A percentile compares a stretch with the other conserved stretches of the same genome.
These are phyloP conservation scores for Claviceps spartinae DNA, from an alignment of 2,329 filamentous ascomycete genomes.

Conservation along the genomic window DNA sequence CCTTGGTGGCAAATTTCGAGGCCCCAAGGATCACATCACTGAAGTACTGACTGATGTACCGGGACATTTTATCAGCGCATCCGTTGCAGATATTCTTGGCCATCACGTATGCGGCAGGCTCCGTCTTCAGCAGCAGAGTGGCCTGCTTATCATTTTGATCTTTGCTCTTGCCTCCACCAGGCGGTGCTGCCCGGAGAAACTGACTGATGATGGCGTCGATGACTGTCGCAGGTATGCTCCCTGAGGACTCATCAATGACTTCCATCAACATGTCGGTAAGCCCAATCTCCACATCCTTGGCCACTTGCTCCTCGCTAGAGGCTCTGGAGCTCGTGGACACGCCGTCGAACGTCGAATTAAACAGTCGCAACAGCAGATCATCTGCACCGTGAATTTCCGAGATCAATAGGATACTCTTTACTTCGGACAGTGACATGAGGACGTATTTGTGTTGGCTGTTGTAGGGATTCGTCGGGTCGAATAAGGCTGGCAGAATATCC, in stretches of 20 bases:
- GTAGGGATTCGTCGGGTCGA: slow-evolving; percentile 78
- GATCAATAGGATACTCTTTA: slow-evolving; percentile 88
- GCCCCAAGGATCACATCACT: slow-evolving; percentile 92
- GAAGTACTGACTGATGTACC: slow-evolving; percentile 91
- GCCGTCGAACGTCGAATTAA: slow-evolving; percentile 83
- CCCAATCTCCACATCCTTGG: slow-evolving; percentile 87
- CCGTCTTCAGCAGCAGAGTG: slow-evolving; percentile 72
- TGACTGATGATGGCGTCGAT: slow-evolving; percentile 92
- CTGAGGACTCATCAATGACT: slow-evolving; percentile 72
- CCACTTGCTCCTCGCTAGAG: slow-evolving; percentile 64
- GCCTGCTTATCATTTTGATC: slow-evolving; percentile 63
- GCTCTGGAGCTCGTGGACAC: slow-evolving; percentile 66
- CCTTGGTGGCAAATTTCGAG: slow-evolving; percentile 42
- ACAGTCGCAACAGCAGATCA: slow-evolving; percentile 64
- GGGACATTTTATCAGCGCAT: slow-evolving; percentile 86
- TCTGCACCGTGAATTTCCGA: slow-evolving; percentile 78
- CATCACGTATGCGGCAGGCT: slow-evolving; percentile 90
- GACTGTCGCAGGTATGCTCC: slow-evolving; percentile 60
- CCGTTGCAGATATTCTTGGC: slow-evolving; percentile 85
- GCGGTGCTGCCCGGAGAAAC: slow-evolving; percentile 77
- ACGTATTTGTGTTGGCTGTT: slow-evolving; percentile 89
- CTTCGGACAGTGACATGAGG: slow-evolving; percentile 73
- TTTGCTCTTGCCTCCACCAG: slow-evolving; percentile 46
- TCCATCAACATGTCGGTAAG: slow-evolving; percentile 77
- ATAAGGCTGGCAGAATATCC: slow-evolving; percentile 69